A percentile compares a stretch with the other conserved stretches of the same genome.
These are phyloP conservation scores for Xylaria telfairii DNA, from an alignment of 495 filamentous ascomycete species.

Conservation along the genomic window DNA sequence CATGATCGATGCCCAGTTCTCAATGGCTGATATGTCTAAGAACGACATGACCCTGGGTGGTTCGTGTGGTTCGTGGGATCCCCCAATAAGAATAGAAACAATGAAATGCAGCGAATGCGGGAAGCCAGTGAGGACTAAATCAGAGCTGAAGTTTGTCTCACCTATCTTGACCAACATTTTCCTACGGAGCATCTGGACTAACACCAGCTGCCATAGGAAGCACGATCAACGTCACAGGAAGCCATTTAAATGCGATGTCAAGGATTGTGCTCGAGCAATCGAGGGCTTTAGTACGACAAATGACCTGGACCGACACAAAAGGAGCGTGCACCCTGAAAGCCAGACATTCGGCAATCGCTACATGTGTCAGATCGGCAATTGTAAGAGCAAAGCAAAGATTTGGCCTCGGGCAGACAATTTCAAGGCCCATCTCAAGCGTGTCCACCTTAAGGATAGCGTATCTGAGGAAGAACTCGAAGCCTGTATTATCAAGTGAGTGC, in stretches of 20 bases:
- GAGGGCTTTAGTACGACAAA: slow-evolving; percentile 84
- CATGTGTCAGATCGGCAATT: slow-evolving; percentile 68
- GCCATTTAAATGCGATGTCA: slow-evolving; percentile 69
- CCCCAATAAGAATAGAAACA: slow-evolving; percentile 29
- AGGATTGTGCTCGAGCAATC: slow-evolving; percentile 59
- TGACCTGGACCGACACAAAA: slow-evolving; percentile 76
- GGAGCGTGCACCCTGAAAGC: slow-evolving; percentile 65
- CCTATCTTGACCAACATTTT: background rate
- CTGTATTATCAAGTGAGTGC: slow-evolving; percentile 60
- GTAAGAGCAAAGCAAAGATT: slow-evolving; percentile 71
- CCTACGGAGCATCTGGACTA: background rate
- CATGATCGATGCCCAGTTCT: slow-evolving; percentile 28
- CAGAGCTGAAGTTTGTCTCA: slow-evolving; percentile 54
- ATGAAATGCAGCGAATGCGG: slow-evolving; percentile 44
- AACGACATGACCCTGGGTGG: background rate
- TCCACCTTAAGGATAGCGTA: slow-evolving; percentile 58
- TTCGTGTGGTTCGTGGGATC: slow-evolving; percentile 23
- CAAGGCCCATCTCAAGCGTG: slow-evolving; percentile 79
- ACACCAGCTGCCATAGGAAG: slow-evolving; percentile 62
- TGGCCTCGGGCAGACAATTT: slow-evolving; percentile 96
- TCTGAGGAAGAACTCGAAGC: slow-evolving; percentile 56
- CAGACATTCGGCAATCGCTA: slow-evolving; percentile 64
- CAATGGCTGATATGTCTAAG: background rate
- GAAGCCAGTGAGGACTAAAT: slow-evolving; percentile 51
- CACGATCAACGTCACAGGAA: slow-evolving; percentile 80